phyloP scores from a whole-genome alignment of 2,329 filamentous ascomycete genomes.

The Elsinoe australis region DNA sequence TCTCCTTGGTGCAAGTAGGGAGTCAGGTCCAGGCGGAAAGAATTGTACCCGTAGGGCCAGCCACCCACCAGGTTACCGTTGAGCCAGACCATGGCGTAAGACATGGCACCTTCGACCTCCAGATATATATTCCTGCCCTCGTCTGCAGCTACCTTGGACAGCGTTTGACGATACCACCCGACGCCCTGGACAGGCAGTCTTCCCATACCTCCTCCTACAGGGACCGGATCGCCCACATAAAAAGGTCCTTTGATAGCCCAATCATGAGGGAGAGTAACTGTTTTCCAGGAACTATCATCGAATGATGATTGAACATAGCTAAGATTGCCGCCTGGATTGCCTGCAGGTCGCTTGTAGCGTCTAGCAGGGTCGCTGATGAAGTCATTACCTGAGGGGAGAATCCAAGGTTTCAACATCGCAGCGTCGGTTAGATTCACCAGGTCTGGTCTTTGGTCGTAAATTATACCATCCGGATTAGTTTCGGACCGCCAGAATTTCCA shows the following conservation, averaged over 20 bases:
- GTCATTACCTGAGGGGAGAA: slow-evolving; percentile 37
- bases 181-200: slow-evolving; percentile 46
- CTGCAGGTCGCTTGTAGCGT: slow-evolving; percentile 30
- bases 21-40: slow-evolving; percentile 46
- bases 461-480: slow-evolving; percentile 33
- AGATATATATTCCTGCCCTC: slow-evolving; percentile 37
- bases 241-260: slow-evolving; percentile 46
- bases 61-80: slow-evolving; percentile 46
- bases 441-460: slow-evolving; percentile 27
- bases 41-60: slow-evolving; percentile 47
- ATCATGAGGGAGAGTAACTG: slow-evolving; percentile 41
- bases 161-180: slow-evolving; percentile 45
- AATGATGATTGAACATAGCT: slow-evolving; percentile 31
- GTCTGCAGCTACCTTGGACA: slow-evolving; percentile 31
- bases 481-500: slow-evolving; percentile 36
- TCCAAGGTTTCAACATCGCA: slow-evolving; percentile 35
- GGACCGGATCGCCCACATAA: slow-evolving; percentile 24
- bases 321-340: slow-evolving; percentile 28
- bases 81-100: slow-evolving; percentile 46
- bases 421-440: slow-evolving; percentile 20
- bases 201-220: slow-evolving; percentile 37
- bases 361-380: slow-evolving; percentile 31
- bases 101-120: slow-evolving; percentile 47
- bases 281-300: slow-evolving; percentile 39
- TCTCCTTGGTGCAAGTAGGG: slow-evolving; percentile 31